These are phyloP conservation scores for Penicillium diatomitis DNA, from an alignment of 495 filamentous ascomycete genomes.

Conservation along the genomic window DNA sequence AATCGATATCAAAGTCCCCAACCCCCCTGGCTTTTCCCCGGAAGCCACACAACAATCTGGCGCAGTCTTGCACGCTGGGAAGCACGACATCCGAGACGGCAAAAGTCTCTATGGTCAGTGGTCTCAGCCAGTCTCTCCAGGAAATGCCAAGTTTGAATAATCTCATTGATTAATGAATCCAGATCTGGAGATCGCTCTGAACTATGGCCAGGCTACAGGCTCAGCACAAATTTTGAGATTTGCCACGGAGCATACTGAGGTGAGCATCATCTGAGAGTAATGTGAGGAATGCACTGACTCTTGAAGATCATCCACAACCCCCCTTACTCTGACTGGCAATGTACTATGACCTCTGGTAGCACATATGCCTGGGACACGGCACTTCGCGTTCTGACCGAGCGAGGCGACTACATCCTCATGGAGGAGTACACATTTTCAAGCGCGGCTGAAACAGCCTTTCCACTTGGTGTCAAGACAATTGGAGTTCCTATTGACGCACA, in stretches of 20 bases:
- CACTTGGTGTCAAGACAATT: constrained; percentile 63
- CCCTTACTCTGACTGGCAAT: constrained; percentile 73
- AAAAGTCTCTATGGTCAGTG: constrained; percentile 50
- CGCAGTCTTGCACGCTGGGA: constrained; percentile 54
- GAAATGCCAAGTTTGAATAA: too few relatives aligned
- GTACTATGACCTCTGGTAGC: constrained; percentile 63
- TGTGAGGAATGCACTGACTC: not conserved
- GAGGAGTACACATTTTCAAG: constrained; percentile 82
- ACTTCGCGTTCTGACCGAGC: constrained; percentile 65
- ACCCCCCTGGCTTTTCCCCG: constrained; percentile 58
- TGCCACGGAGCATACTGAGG: constrained; percentile 87
- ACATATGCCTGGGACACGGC: constrained; percentile 72
- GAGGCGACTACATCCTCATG: constrained; percentile 63
- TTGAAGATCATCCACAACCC: constrained; percentile 32
- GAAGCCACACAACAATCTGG: constrained; percentile 47
- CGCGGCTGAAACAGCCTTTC: constrained; percentile 69
- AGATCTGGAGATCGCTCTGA: constrained; percentile 76
- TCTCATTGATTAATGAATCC: not conserved
- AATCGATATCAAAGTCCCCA: constrained; percentile 59
- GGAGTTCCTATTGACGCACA: constrained; percentile 70
- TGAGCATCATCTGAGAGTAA: constrained; percentile 9
- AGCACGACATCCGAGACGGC: constrained; percentile 66
- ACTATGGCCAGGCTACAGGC: constrained; percentile 83
- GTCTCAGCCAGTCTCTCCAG: not conserved
- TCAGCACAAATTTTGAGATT: constrained; percentile 81